Percentiles rank a stretch among this genome's conserved stretches.
phyloP scores from a whole-genome alignment of 768 basidiomycete species.

The Leccinum incarnatum region DNA sequence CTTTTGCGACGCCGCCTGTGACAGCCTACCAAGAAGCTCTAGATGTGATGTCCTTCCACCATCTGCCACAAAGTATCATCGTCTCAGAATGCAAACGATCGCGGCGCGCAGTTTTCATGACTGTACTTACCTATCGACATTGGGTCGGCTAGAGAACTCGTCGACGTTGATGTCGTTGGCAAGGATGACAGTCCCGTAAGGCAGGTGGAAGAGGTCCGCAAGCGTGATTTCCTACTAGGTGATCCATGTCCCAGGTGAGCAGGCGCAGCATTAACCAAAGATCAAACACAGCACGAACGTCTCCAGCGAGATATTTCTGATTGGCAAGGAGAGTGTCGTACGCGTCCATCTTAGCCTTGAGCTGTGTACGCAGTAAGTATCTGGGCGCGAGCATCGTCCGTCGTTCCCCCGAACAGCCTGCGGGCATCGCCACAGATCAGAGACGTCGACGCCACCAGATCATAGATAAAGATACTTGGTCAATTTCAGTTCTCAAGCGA shows the following conservation, averaged over 20 bases:
- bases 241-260: background rate
- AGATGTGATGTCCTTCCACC: conserved; percentile 47
- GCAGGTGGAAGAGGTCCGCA: conserved; percentile 23
- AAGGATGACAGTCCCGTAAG: conserved; percentile 14
- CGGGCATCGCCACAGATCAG: background rate
- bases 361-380: background rate
- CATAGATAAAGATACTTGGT: background rate
- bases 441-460: too few species aligned
- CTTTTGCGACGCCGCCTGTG: conserved; percentile 30
- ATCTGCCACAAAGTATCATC: conserved; percentile 29
- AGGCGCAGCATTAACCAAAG: background rate
- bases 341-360: conserved; percentile 33
- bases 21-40: conserved; percentile 46
- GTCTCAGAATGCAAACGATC: background rate
- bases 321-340: conserved; percentile 36
- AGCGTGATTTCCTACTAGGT: conserved; percentile 19
- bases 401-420: conserved; percentile 20
- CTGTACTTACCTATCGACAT: conserved; percentile 16
- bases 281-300: conserved; percentile 19
- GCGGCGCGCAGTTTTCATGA: too few species aligned
- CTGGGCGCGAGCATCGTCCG: conserved; percentile 32
- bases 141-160: conserved; percentile 17
- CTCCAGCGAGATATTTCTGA: conserved; percentile 35
- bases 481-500: conserved; percentile 18
- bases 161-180: conserved; percentile 4